Base-by-base conservation (phyloP, 169 alveolate genomes). In the Plasmodium relictum region DNA sequence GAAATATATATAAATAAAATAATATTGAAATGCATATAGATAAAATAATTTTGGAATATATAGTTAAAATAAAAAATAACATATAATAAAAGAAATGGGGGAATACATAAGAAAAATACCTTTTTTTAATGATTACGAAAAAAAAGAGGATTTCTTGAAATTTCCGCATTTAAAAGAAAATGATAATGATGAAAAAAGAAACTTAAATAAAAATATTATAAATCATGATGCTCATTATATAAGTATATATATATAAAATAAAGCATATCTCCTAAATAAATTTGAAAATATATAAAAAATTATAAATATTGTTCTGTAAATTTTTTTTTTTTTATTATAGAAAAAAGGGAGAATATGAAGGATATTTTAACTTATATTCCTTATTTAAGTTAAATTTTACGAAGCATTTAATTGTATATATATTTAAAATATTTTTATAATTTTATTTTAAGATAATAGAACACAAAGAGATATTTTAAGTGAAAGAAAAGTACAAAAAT, bases 81-180 rank as follows among this genome's bases (percentile, higher is more conserved):
- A n/a, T n/a, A n/a, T n/a, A n/a, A n/a, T n/a, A n/a, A 58, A 65
- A 10, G 66, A 52, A 66, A 80, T 80, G 90, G 90, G 73, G 18
- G 90, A 80, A 22, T 80, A 80, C 58, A 68, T 9, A 56, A 80
- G 80, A 71, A 80, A 80, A 66, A 50, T 80, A 24, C 90, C 90
- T n/a, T 18, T 50, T 61, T 80, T 26, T 80, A 80, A 80, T 48
- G 80, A 80, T 39, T 80, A 66, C 22, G 90, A 80, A 48, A 68
- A 66, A 20, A 80, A 80, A 50, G 66, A 80, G 52, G 90, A 80
- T 65, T 62, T 80, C 26, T n/a, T 80, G 50, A 80, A 80, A 80
- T 80, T 50, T 80, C 6, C 72, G 9, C 48, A 26, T 24, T 41
- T 80, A 39, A 66, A 66, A 66, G 90, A 71, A 24, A 24, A 71